Evolutionary conservation across 2,329 filamentous ascomycete species (phyloP).

Genomic region (Canariomyces notabilis): DNA sequence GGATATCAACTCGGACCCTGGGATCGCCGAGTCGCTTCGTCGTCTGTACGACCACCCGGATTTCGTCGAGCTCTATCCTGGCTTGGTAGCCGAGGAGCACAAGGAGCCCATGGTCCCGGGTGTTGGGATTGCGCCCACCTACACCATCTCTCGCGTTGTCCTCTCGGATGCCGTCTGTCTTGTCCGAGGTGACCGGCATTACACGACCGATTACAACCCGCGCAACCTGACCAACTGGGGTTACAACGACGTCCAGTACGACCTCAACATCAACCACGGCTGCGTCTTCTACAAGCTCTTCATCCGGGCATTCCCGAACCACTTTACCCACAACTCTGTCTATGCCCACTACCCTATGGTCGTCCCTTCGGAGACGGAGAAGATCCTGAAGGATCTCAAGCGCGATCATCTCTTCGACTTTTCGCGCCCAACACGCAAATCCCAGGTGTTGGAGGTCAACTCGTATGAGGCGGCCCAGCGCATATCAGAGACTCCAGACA

Average conservation of each 20-base stretch:
- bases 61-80: conserved; percentile 75
- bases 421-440: conserved; percentile 50
- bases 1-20: conserved; percentile 75
- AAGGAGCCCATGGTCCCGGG: conserved; percentile 70
- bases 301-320: conserved; percentile 70
- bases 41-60: conserved; percentile 74
- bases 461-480: conserved; percentile 58
- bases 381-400: conserved; percentile 63
- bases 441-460: conserved; percentile 49
- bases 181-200: conserved; percentile 72
- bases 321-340: conserved; percentile 72
- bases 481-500: conserved; percentile 54
- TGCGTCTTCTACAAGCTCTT: conserved; percentile 84
- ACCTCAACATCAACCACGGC: conserved; percentile 70
- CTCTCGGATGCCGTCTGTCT: conserved; percentile 74
- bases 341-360: conserved; percentile 76
- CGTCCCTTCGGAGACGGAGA: conserved; percentile 65
- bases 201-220: conserved; percentile 72
- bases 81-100: conserved; percentile 68
- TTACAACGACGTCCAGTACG: conserved; percentile 67
- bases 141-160: conserved; percentile 71
- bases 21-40: conserved; percentile 59
- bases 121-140: conserved; percentile 69
- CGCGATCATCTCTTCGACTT: conserved; percentile 67
- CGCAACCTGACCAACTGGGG: conserved; percentile 79